phyloP scores from a whole-genome alignment of 2,329 filamentous ascomycete genomes.

The Colletotrichum camelliae region DNA sequence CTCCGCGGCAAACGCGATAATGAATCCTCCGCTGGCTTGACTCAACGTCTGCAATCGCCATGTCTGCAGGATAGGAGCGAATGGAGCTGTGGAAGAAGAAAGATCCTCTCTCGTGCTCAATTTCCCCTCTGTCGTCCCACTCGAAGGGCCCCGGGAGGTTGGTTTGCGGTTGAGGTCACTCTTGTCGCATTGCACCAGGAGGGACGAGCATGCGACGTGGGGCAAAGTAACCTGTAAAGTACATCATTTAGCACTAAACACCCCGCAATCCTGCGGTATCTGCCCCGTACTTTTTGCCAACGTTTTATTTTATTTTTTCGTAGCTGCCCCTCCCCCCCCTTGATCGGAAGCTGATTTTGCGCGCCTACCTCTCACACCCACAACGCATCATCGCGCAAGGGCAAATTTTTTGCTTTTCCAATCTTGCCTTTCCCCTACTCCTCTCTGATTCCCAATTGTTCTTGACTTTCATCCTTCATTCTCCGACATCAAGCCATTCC shows the following conservation, averaged over 20 bases:
- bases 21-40: neutral
- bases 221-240: slow-evolving; percentile 6
- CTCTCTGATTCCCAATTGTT: neutral
- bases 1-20: neutral
- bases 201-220: slow-evolving; percentile 5
- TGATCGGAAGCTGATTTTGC: slow-evolving; percentile 21
- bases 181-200: neutral
- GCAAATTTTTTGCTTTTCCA: slow-evolving; percentile 9
- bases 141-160: neutral
- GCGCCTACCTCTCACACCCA: slow-evolving; percentile 5
- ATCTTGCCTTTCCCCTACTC: neutral
- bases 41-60: neutral
- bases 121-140: neutral
- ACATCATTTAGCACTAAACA: neutral
- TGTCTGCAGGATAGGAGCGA: neutral
- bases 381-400: slow-evolving; percentile 18
- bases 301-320: neutral
- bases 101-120: neutral
- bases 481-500: neutral
- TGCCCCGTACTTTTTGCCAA: neutral
- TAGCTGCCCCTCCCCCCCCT: slow-evolving; percentile 20
- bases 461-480: neutral
- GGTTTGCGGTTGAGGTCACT: neutral
- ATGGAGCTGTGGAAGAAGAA: neutral
- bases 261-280: neutral